These are phyloP conservation scores for Effrenium voratum DNA, from an alignment of 73 alveolate species.

Conservation along the genomic window DNA sequence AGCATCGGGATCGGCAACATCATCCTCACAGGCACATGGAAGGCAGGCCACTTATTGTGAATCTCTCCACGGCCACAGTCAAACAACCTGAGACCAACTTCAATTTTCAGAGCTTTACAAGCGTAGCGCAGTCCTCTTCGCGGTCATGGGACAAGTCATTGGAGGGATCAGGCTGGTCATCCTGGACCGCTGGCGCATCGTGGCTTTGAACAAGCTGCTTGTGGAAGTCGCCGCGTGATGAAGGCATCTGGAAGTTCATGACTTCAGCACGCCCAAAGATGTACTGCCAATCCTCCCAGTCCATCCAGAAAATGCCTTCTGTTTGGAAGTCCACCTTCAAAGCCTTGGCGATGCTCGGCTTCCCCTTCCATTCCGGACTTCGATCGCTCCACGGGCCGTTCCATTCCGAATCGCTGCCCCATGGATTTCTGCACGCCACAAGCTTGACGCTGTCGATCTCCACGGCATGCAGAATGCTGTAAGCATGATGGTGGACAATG, in stretches of 20 bases:
- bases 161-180: constrained; percentile 14
- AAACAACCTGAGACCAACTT: background rate
- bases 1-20: constrained; percentile 9
- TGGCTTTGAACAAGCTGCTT: background rate
- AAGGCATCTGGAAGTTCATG: constrained; percentile 64
- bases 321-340: constrained; percentile 54
- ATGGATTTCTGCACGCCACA: constrained; percentile 96
- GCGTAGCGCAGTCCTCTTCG: background rate
- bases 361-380: constrained; percentile 96
- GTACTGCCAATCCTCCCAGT: constrained; percentile 45
- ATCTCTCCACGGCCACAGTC: background rate
- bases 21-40: background rate
- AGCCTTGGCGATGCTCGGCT: constrained; percentile 20
- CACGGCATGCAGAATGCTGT: constrained; percentile 94
- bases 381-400: constrained; percentile 98
- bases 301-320: constrained; percentile 43
- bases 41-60: background rate
- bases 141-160: background rate
- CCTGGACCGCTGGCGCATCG: background rate
- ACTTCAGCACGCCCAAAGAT: background rate
- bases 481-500: constrained; percentile 96
- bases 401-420: constrained; percentile 97
- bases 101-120: background rate
- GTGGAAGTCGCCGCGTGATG: constrained; percentile 38
- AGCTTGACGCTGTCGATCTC: constrained; percentile 95